phyloP scores from a whole-genome alignment of 305 asterid species.

The Fraxinus paxiana region DNA sequence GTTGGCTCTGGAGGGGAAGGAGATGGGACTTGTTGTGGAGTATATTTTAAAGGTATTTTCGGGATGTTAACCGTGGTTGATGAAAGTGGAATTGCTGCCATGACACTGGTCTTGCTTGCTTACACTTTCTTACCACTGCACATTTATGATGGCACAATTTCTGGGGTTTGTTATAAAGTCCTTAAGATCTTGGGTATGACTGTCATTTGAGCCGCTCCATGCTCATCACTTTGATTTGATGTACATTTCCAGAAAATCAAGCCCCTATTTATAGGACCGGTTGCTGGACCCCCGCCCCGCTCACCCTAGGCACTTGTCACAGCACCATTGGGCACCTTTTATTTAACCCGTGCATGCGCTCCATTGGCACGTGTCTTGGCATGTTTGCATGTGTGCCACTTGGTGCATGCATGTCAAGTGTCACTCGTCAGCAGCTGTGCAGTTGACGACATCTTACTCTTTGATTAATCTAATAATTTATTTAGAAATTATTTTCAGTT shows the following conservation, averaged over 20 bases:
- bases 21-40: slow-evolving; percentile 72
- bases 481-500: background rate
- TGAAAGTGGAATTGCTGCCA: slow-evolving; percentile 1
- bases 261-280: background rate
- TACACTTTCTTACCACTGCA: background rate
- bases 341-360: background rate
- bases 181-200: background rate
- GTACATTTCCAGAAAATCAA: background rate
- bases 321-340: background rate
- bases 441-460: background rate
- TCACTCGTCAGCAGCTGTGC: background rate
- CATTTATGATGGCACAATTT: background rate
- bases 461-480: background rate
- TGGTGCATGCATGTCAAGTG: background rate
- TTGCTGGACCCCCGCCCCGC: background rate
- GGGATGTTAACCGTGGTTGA: slow-evolving; percentile 22
- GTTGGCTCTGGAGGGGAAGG: slow-evolving; percentile 77
- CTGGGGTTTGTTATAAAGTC: background rate
- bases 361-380: background rate
- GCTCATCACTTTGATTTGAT: background rate
- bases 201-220: background rate
- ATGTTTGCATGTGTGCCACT: background rate
- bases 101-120: slow-evolving; percentile 5
- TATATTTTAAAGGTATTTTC: slow-evolving; percentile 75
- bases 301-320: background rate